Evolutionary conservation across 1,139 yeast species (phyloP).

Genomic region (Lodderomyces beijingensis): DNA sequence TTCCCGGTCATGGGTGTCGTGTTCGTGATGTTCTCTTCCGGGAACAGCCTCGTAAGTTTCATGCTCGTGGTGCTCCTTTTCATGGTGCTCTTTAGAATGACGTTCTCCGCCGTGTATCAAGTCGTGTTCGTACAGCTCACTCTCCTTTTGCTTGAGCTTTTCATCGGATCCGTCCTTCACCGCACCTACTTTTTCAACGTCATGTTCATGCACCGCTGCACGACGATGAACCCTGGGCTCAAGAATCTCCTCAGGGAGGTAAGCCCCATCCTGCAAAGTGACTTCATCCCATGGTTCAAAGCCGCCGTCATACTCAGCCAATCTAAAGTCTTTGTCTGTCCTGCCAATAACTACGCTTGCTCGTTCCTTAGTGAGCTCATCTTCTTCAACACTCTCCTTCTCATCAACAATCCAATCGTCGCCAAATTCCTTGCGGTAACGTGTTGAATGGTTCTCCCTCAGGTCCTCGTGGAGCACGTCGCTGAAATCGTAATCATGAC

Average conservation of each 20-base stretch:
- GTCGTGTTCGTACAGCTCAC: constrained; percentile 1
- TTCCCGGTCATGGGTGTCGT: constrained; percentile 6
- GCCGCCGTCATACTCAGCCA: not conserved
- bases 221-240: constrained; percentile 1
- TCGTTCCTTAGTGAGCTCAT: not conserved
- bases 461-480: constrained; percentile 2
- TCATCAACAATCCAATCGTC: not conserved
- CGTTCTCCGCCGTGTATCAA: constrained; percentile 4
- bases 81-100: constrained; percentile 5
- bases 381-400: not conserved
- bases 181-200: not conserved
- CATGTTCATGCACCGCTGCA: constrained; percentile 2
- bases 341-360: not conserved
- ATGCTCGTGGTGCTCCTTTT: constrained; percentile 5
- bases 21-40: constrained; percentile 5
- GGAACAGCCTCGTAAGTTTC: constrained; percentile 4
- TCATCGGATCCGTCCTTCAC: constrained; percentile 3
- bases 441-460: constrained; percentile 1
- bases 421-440: not conserved
- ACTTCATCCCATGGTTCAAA: constrained; percentile 1
- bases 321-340: constrained; percentile 1
- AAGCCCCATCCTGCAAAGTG: constrained; percentile 2
- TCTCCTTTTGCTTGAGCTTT: constrained; percentile 3
- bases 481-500: constrained; percentile 1
- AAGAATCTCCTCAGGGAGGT: constrained; percentile 2